Evolutionary conservation across 768 basidiomycete species (phyloP).

Genomic region (Cantharellus cinnabarinus): DNA sequence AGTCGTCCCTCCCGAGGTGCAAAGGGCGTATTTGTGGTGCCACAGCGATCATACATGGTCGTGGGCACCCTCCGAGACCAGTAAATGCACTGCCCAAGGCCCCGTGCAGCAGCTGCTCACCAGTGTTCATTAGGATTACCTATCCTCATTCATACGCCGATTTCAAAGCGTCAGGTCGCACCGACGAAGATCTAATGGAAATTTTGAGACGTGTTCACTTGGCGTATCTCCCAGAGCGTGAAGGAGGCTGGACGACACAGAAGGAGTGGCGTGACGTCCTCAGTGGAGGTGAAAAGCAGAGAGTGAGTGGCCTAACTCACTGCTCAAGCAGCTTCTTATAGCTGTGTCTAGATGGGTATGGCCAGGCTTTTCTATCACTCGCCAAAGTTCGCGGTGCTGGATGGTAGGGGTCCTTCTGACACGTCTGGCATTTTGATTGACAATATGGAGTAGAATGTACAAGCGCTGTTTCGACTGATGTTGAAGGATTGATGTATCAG

Average conservation of each 20-base stretch:
- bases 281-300: conserved; percentile 92
- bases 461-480: conserved; percentile 86
- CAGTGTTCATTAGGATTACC: conserved; percentile 31
- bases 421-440: background rate
- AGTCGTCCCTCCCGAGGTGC: conserved; percentile 23
- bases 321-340: background rate
- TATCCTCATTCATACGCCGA: conserved; percentile 76
- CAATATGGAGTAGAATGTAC: conserved; percentile 49
- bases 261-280: conserved; percentile 96
- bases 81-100: conserved; percentile 16
- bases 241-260: conserved; percentile 73
- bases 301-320: conserved; percentile 25
- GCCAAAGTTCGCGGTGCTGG: conserved; percentile 66
- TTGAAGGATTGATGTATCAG: conserved; percentile 92
- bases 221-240: conserved; percentile 64
- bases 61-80: conserved; percentile 77
- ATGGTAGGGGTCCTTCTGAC: conserved; percentile 32
- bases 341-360: conserved; percentile 48
- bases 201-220: conserved; percentile 71
- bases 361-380: conserved; percentile 81
- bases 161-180: conserved; percentile 37
- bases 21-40: conserved; percentile 59
- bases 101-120: background rate
- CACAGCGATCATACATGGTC: conserved; percentile 86
- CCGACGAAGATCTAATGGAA: conserved; percentile 44